These are phyloP conservation scores for Gymnopilus dilepis DNA, from an alignment of 768 basidiomycete genomes.

Conservation along the genomic window DNA sequence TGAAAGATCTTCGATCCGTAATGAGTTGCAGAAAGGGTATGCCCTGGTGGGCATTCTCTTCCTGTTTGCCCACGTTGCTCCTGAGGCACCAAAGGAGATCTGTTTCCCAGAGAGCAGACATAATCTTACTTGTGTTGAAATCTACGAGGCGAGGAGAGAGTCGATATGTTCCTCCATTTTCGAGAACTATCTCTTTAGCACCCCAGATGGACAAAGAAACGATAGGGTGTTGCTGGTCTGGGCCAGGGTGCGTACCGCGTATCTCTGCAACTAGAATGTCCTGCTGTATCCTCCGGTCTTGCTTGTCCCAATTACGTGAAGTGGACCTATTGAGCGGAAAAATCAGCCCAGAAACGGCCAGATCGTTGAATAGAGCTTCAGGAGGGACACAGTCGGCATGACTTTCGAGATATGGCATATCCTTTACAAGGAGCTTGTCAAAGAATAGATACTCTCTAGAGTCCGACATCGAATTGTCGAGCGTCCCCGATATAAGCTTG, in stretches of 20 bases:
- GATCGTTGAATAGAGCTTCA: conserved; percentile 56
- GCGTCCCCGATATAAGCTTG: conserved; percentile 46
- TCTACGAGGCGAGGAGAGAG: conserved; percentile 55
- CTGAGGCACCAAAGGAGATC: conserved; percentile 42
- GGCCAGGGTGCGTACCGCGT: conserved; percentile 38
- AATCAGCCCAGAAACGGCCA: conserved; percentile 47
- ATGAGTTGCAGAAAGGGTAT: conserved; percentile 53
- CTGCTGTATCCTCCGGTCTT: conserved; percentile 42
- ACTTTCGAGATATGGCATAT: conserved; percentile 31
- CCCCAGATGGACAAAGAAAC: conserved; percentile 48
- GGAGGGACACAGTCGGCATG: conserved; percentile 40
- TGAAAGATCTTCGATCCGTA: conserved; percentile 45
- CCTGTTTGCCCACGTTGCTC: conserved; percentile 6
- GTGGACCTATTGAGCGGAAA: conserved; percentile 49
- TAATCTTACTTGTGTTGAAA: conserved; percentile 53
- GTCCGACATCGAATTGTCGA: conserved; percentile 46
- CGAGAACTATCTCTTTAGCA: conserved; percentile 32
- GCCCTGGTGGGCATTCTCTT: conserved; percentile 23
- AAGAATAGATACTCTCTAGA: conserved; percentile 44
- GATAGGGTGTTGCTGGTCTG: conserved; percentile 34
- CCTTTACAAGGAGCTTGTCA: conserved; percentile 50
- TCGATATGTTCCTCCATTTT: conserved; percentile 43
- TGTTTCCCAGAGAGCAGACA: conserved; percentile 50
- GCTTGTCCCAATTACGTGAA: conserved; percentile 40
- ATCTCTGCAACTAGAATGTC: conserved; percentile 47